Evolutionary conservation across 176 grass and related monocot genomes (phyloP), one percentile per base, ranked within the genome.

Genomic region (Triticum monococcum): DNA sequence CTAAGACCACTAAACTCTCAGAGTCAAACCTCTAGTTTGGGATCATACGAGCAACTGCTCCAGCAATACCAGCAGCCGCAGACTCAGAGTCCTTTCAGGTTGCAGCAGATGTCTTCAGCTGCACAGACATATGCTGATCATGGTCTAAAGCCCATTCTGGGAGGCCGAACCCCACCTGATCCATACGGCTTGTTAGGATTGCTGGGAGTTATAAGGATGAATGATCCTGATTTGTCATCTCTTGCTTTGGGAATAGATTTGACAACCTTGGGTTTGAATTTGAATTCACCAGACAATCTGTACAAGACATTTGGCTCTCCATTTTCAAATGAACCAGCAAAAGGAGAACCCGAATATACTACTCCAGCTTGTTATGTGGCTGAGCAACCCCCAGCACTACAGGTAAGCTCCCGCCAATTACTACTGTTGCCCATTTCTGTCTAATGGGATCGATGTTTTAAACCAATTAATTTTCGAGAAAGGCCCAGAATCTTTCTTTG

Each of bases 161-260:
- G 84, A 10, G 77, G 50, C 6, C 87, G 84, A 64, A 83, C 74
- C 60, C 59, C 93, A 81, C 75, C 89, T 84, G 97, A 99, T 89
- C 97, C 90, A 22, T 94, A 95, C 88, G 92, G 92, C 38, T 90
- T 99, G 80, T 85, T 91, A 68, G 97, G 94, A 64, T 91, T 99
- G 60, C 73, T 99, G 31, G 92, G 92, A 77, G 82, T 99, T 87
- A 87, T 96, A 72, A 96, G 80, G 87, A 91, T 92, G 85, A 87
- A 89, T 64, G 94, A 96, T 68, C 79, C 87, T 77, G 97, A 99
- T 64, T 82, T 99, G 54, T 41, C 85, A 82, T 94, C 94, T 88
- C 94, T 99, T 94, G 94, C 97, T 76, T 88, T 99, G 59, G 97
- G 97, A 80, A 91, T 99, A 85, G 97, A 99, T 85, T 86, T 98